Percentiles rank a stretch among this genome's conserved stretches.
Evolutionary conservation across 352 stramenopile genomes (phyloP).

Genomic region (Globisporangium nunn): DNA sequence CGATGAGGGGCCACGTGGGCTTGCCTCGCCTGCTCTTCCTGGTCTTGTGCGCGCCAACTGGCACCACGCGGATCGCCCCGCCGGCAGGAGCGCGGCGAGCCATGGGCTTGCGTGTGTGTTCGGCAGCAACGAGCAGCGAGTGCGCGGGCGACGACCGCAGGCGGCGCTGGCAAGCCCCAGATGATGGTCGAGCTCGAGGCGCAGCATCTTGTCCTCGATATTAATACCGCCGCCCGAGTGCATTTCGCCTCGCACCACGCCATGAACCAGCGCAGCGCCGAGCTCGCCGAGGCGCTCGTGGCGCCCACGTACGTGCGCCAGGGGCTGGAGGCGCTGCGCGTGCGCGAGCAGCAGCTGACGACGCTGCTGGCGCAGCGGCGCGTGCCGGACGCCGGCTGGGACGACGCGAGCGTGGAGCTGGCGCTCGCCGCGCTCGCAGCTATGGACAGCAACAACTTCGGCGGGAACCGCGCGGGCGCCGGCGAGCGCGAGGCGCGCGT

Average conservation of each 20-base stretch:
- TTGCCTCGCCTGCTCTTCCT: background rate
- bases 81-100: no score
- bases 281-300: slow-evolving; percentile 51
- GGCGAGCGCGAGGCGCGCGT: slow-evolving; percentile 97
- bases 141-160: no score
- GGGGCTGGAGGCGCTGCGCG: slow-evolving; percentile 51
- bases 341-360: slow-evolving; percentile 64
- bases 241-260: no score
- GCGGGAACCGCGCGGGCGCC: slow-evolving; percentile 78
- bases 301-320: slow-evolving; percentile 69
- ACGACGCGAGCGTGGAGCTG: slow-evolving; percentile 83
- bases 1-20: background rate
- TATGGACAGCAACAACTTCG: slow-evolving; percentile 96
- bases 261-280: slow-evolving; percentile 38
- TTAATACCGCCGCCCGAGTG: background rate
- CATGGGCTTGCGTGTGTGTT: no score
- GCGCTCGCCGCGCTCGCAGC: slow-evolving; percentile 81
- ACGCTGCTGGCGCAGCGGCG: slow-evolving; percentile 77
- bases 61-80: background rate
- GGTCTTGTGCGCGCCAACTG: no score
- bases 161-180: no score
- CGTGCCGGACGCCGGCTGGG: slow-evolving; percentile 85
- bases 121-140: no score
- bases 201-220: no score
- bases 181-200: no score